These are phyloP conservation scores for Poa pratensis DNA, from an alignment of 176 grass and related monocot genomes.

Conservation along the genomic window DNA sequence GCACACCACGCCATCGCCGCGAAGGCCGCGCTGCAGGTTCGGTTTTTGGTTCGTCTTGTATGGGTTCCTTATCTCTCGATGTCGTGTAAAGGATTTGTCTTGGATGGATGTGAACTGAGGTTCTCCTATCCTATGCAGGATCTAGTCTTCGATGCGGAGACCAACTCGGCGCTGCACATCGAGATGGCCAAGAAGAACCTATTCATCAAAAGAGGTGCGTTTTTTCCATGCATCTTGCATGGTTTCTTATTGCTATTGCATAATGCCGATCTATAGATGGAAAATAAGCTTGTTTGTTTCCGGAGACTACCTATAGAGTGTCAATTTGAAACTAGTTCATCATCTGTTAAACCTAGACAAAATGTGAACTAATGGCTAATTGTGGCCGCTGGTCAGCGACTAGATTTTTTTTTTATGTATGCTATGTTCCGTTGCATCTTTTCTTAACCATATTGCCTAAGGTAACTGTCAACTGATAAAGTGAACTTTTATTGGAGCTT, in stretches of 20 bases:
- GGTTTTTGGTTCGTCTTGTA: not conserved
- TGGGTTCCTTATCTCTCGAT: not conserved
- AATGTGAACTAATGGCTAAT: not conserved
- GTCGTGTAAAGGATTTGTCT: not conserved
- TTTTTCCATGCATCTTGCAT: not conserved
- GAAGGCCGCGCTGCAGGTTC: constrained; percentile 86
- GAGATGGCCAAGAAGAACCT: constrained; percentile 99
- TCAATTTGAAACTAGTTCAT: constrained; percentile 1
- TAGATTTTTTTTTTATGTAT: not conserved
- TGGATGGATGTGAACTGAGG: constrained; percentile 9
- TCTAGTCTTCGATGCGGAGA: constrained; percentile 79
- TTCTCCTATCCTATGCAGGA: constrained; percentile 56
- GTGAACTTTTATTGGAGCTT: not conserved
- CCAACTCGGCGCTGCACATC: constrained; percentile 72
- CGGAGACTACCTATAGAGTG: not conserved
- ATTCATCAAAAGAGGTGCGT: constrained; percentile 89
- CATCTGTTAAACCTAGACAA: not conserved
- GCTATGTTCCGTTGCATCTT: not conserved
- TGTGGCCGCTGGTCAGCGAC: not conserved
- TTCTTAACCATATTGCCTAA: not conserved
- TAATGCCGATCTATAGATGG: not conserved
- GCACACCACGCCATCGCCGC: constrained; percentile 77
- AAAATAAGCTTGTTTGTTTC: not conserved
- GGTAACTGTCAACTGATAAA: not conserved
- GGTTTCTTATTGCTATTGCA: constrained; percentile 17